Conservation (phyloP, 1,284 basidiomycete species). For the Stereum hirsutum region DNA sequence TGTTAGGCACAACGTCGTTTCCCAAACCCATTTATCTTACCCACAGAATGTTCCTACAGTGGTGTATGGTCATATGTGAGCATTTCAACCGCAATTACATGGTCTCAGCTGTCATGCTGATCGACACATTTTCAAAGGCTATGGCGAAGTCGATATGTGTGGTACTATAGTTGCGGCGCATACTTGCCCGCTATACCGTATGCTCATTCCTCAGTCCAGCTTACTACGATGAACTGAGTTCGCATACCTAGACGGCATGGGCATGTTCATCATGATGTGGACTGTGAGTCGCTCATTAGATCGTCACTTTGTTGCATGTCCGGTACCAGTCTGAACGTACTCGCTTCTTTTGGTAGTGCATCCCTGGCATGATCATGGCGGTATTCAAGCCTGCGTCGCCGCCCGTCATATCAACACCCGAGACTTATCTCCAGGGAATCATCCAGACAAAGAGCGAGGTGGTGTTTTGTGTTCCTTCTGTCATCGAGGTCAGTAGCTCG, state of each 20-base stretch:
- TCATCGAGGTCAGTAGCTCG: constrained; percentile 25
- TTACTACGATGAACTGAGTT: background rate
- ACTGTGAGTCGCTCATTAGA: constrained; percentile 11
- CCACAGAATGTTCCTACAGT: constrained; percentile 11
- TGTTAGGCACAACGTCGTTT: constrained; percentile 20
- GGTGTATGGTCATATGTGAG: constrained; percentile 10
- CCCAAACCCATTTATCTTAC: constrained; percentile 19
- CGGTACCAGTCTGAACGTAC: background rate
- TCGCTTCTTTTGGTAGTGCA: constrained; percentile 11
- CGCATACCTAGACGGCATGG: constrained; percentile 14
- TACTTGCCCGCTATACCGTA: constrained; percentile 14
- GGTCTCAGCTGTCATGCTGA: too few relatives aligned
- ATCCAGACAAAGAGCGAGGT: constrained; percentile 12
- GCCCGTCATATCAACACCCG: constrained; percentile 16
- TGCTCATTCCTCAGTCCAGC: background rate
- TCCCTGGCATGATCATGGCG: constrained; percentile 16
- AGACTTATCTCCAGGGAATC: constrained; percentile 14
- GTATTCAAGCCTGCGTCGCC: constrained; percentile 15
- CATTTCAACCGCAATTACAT: background rate
- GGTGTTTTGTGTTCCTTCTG: constrained; percentile 17
- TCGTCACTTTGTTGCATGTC: background rate
- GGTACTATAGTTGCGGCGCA: constrained; percentile 11
- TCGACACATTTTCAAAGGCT: constrained; percentile 6
- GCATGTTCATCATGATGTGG: constrained; percentile 8
- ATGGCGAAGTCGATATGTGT: constrained; percentile 15